Percentiles rank a stretch among this genome's conserved stretches.
These are phyloP conservation scores for Hordeum pubiflorum DNA, from an alignment of 202 grass and related monocot species.

Conservation along the genomic window DNA sequence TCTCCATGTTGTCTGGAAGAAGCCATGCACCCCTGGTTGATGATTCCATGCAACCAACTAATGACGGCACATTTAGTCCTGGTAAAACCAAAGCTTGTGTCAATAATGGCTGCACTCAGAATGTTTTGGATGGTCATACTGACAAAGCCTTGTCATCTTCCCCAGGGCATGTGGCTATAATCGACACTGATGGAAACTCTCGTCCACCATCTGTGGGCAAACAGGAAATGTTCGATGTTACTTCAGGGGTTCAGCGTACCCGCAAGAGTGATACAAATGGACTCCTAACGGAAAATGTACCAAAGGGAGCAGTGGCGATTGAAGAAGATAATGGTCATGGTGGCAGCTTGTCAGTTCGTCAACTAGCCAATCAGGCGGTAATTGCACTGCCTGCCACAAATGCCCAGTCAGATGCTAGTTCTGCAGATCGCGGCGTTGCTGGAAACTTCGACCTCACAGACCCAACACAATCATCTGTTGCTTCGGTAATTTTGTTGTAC, in stretches of 20 bases:
- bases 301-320: constrained; percentile 21
- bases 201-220: constrained; percentile 18
- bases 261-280: constrained; percentile 17
- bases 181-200: constrained; percentile 18
- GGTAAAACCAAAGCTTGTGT: constrained; percentile 34
- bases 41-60: constrained; percentile 26
- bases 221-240: constrained; percentile 17
- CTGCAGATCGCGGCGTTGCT: constrained; percentile 25
- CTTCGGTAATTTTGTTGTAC: constrained; percentile 46
- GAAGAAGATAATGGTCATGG: constrained; percentile 36
- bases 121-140: constrained; percentile 24
- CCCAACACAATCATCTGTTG: constrained; percentile 36
- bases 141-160: constrained; percentile 21
- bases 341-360: constrained; percentile 37
- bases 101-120: neutral
- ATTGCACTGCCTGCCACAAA: constrained; percentile 34
- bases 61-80: neutral
- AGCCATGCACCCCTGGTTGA: constrained; percentile 5
- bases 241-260: constrained; percentile 11
- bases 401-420: constrained; percentile 51
- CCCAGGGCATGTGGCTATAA: constrained; percentile 20
- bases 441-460: constrained; percentile 34
- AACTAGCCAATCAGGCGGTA: constrained; percentile 31
- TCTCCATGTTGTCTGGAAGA: constrained; percentile 26
- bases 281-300: constrained; percentile 37